Conservation (phyloP, 2,329 filamentous ascomycete species). For the Fusarium neocosmosporiellum region DNA sequence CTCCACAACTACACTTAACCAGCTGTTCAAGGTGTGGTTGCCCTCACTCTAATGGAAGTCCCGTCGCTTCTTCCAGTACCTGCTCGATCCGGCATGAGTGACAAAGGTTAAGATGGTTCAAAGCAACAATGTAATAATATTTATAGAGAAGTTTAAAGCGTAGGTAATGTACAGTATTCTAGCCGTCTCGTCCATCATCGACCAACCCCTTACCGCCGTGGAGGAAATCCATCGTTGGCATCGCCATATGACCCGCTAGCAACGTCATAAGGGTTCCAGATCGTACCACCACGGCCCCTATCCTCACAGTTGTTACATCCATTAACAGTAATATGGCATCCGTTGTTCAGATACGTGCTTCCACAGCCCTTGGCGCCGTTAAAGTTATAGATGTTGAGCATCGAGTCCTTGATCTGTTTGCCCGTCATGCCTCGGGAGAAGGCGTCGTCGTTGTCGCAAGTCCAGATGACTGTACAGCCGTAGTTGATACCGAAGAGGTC, state of each 20-base stretch:
- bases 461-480: slow-evolving; percentile 20
- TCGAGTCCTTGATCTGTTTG: slow-evolving; percentile 20
- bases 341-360: slow-evolving; percentile 12
- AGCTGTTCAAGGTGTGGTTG: not conserved
- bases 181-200: not conserved
- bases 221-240: slow-evolving; percentile 14
- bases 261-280: slow-evolving; percentile 12
- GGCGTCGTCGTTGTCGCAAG: slow-evolving; percentile 10
- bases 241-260: not conserved
- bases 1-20: not conserved
- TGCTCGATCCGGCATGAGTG: not conserved
- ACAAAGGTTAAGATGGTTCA: not conserved
- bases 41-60: not conserved
- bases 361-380: slow-evolving; percentile 18
- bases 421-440: slow-evolving; percentile 19
- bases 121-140: not conserved
- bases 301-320: slow-evolving; percentile 21
- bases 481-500: slow-evolving; percentile 18
- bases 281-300: not conserved
- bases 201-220: not conserved
- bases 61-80: not conserved
- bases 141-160: not conserved
- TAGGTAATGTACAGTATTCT: not conserved
- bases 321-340: slow-evolving; percentile 14
- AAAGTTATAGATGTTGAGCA: slow-evolving; percentile 19